phyloP scores from a whole-genome alignment of 768 basidiomycete species.

The Pulveroboletus ravenelii region DNA sequence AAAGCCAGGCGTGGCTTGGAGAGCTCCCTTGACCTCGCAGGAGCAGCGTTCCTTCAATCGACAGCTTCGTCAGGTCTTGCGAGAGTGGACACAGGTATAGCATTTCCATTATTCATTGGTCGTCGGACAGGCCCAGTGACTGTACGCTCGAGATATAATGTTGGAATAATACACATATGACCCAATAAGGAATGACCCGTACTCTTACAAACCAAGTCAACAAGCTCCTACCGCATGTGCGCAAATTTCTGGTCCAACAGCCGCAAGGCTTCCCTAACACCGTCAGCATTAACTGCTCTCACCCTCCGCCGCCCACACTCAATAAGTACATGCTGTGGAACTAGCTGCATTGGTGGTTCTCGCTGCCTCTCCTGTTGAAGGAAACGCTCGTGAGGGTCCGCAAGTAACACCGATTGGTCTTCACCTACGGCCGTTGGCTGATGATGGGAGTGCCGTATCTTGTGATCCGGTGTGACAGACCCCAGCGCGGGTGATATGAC shows the following conservation, averaged over 20 bases:
- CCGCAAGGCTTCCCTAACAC: conserved; percentile 70
- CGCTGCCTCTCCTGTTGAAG: conserved; percentile 39
- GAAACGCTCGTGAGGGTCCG: conserved; percentile 52
- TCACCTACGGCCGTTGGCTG: conserved; percentile 12
- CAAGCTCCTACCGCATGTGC: conserved; percentile 27
- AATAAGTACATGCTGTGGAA: conserved; percentile 57
- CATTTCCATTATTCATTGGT: not conserved
- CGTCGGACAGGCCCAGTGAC: not conserved
- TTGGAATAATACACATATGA: conserved; percentile 6
- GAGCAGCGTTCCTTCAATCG: conserved; percentile 36
- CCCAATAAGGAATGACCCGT: not conserved
- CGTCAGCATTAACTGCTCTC: conserved; percentile 67
- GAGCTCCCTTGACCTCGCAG: conserved; percentile 25
- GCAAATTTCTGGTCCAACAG: conserved; percentile 64
- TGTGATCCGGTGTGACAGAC: conserved; percentile 46
- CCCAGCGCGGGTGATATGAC: conserved; percentile 53
- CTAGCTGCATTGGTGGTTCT: conserved; percentile 47
- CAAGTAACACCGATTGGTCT: conserved; percentile 42
- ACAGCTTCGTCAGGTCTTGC: conserved; percentile 31
- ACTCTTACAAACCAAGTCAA: not conserved
- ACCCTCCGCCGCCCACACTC: conserved; percentile 58
- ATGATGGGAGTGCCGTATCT: conserved; percentile 8
- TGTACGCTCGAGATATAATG: conserved; percentile 3
- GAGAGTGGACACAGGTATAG: conserved; percentile 21
- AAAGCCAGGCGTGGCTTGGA: conserved; percentile 9